Evolutionary conservation across 2,329 filamentous ascomycete species (phyloP).

Genomic region (Clonostachys sp.): DNA sequence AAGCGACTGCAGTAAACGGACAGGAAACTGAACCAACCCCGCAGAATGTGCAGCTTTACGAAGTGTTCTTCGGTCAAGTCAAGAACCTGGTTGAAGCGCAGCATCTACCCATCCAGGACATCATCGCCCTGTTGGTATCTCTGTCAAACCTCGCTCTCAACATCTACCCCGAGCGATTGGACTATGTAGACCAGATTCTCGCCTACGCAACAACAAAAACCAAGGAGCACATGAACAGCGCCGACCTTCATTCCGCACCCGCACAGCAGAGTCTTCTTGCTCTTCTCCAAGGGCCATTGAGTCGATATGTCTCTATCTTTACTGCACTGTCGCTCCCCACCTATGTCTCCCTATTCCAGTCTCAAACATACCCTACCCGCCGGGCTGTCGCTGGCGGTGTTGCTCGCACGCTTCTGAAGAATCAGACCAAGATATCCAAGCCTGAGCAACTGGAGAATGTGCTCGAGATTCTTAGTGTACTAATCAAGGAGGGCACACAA

Average conservation of each 20-base stretch:
- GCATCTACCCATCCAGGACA: slow-evolving; percentile 88
- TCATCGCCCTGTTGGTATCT: slow-evolving; percentile 89
- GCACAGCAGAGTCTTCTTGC: slow-evolving; percentile 87
- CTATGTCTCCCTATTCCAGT: slow-evolving; percentile 84
- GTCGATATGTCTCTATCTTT: slow-evolving; percentile 88
- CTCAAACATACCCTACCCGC: slow-evolving; percentile 88
- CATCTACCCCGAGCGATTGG: slow-evolving; percentile 87
- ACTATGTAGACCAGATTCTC: slow-evolving; percentile 93
- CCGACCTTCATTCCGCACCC: slow-evolving; percentile 85
- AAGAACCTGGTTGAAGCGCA: slow-evolving; percentile 90
- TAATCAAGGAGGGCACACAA: slow-evolving; percentile 91
- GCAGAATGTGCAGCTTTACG: slow-evolving; percentile 82
- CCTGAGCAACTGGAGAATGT: slow-evolving; percentile 81
- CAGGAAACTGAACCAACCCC: slow-evolving; percentile 27
- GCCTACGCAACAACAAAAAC: slow-evolving; percentile 86
- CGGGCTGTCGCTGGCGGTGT: slow-evolving; percentile 89
- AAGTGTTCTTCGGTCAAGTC: slow-evolving; percentile 96
- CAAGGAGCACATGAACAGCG: slow-evolving; percentile 83
- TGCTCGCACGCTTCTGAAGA: slow-evolving; percentile 74
- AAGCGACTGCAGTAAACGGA: slow-evolving; percentile 42
- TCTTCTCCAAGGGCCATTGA: slow-evolving; percentile 84
- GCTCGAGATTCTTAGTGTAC: slow-evolving; percentile 79
- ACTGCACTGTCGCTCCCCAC: slow-evolving; percentile 92
- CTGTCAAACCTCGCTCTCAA: slow-evolving; percentile 90
- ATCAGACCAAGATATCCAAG: slow-evolving; percentile 75